Evolutionary conservation across 2,329 filamentous ascomycete genomes (phyloP).

Genomic region (Trichoderma harzianum): DNA sequence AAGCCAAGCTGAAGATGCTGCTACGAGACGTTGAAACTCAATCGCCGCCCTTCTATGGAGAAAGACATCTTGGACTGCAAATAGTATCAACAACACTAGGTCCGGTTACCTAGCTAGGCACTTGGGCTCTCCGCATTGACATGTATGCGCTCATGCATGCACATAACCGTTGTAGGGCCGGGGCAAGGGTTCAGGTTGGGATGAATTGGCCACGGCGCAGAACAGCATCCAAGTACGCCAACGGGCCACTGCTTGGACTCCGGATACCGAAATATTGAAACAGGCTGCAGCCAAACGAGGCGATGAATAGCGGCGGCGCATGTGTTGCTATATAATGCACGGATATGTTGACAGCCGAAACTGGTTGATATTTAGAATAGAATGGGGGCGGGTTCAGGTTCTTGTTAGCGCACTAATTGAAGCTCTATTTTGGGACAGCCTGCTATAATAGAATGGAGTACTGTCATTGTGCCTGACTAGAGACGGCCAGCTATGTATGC

Average conservation of each 20-base stretch:
- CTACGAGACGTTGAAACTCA: neutral
- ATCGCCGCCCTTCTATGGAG: neutral
- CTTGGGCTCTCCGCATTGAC: neutral
- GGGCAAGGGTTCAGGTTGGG: neutral
- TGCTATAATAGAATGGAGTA: neutral
- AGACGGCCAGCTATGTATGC: neutral
- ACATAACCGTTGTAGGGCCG: neutral
- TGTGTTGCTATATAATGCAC: neutral
- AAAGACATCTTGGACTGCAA: neutral
- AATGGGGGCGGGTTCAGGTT: neutral
- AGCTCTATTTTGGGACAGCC: neutral
- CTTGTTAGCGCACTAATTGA: neutral
- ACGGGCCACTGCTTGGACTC: neutral
- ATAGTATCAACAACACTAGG: neutral
- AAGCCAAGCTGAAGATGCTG: conserved; percentile 54
- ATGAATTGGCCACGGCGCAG: neutral
- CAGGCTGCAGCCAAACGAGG: neutral
- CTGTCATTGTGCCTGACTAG: conserved; percentile 2
- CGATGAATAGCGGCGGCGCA: neutral
- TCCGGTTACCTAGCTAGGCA: neutral
- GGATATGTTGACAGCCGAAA: neutral
- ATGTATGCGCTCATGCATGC: neutral
- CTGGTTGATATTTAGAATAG: neutral
- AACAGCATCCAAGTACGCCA: neutral
- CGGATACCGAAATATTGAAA: neutral